Evolutionary conservation across 2,329 filamentous ascomycete species (phyloP), one percentile per base, ranked within the genome.

Genomic region (Colletotrichum theobromicola): DNA sequence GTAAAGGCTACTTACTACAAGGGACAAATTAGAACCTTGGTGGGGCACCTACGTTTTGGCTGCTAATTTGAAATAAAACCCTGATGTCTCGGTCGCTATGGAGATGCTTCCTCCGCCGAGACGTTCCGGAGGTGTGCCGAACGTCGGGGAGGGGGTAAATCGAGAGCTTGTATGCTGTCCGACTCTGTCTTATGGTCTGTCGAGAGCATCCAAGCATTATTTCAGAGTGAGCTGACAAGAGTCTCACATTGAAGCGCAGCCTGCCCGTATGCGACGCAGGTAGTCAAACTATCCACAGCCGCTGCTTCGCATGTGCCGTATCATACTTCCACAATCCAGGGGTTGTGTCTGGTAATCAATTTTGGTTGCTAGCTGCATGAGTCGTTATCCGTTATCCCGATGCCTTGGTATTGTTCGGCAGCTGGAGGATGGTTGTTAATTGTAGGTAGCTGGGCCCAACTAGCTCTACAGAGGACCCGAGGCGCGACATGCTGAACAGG

Each of bases 91-190:
- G n/a, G n/a, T n/a, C n/a, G n/a, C n/a, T n/a, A n/a, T n/a, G n/a
- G n/a, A n/a, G n/a, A n/a, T n/a, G n/a, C n/a, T n/a, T n/a, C n/a
- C 32, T 62, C 24, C 55, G 69, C 69, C 69, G 69, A 73, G 70
- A 70, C 57, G 15, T 63, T n/a, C 34, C 70, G 65, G 35, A 58
- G 58, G 18, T 55, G 57, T 57, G 46, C 66, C 46, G 70, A 21
- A 21, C n/a, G 5, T 4, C n/a, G n/a, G 42, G 42, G 42, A 24
- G 16, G 42, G 12, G 21, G 42, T 6, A n/a, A n/a, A n/a, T n/a
- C n/a, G n/a, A n/a, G n/a, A n/a, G n/a, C n/a, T n/a, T n/a, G n/a
- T n/a, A n/a, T n/a, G n/a, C n/a, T n/a, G n/a, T n/a, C n/a, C n/a
- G n/a, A n/a, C n/a, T n/a, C n/a, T n/a, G n/a, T n/a, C n/a, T n/a